Percentiles rank a stretch among this genome's conserved stretches.
These are phyloP conservation scores for Xenoacremonium recifei DNA, from an alignment of 2,329 filamentous ascomycete genomes.

Conservation along the genomic window DNA sequence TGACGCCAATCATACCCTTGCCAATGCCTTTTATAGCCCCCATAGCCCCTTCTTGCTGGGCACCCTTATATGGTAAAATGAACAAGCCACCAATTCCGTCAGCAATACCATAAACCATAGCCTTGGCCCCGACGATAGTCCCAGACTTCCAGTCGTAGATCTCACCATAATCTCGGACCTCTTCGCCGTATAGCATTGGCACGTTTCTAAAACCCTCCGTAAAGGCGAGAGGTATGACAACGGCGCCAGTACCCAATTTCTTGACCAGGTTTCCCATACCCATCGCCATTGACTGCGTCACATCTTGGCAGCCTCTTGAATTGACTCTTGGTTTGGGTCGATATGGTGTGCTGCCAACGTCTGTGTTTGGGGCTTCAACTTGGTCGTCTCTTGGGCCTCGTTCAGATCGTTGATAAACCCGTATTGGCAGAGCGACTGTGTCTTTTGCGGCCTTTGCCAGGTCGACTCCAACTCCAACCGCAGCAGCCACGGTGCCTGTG, in stretches of 20 bases:
- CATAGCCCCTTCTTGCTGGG: conserved; percentile 9
- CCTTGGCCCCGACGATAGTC: conserved; percentile 7
- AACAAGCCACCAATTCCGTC: conserved; percentile 11
- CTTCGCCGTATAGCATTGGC: conserved; percentile 12
- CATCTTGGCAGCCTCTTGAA: neutral
- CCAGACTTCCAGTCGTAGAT: conserved; percentile 13
- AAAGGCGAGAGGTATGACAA: conserved; percentile 14
- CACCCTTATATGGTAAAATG: conserved; percentile 11
- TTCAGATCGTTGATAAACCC: conserved; percentile 13
- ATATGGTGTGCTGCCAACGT: neutral
- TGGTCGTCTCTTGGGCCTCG: too few relatives aligned
- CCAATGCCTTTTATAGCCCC: conserved; percentile 9
- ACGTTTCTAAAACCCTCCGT: conserved; percentile 19
- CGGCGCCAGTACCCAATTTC: conserved; percentile 5
- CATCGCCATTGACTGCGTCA: too few relatives aligned
- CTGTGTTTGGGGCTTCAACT: neutral
- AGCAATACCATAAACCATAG: conserved; percentile 11
- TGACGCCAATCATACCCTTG: conserved; percentile 11
- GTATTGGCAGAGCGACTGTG: conserved; percentile 12
- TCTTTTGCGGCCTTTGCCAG: conserved; percentile 12
- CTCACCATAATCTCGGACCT: conserved; percentile 11
- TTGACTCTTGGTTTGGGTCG: neutral
- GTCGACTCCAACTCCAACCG: conserved; percentile 7
- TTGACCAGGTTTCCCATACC: neutral
- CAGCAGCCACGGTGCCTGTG: conserved; percentile 6